Base-by-base conservation (phyloP, 208 protist genomes). In the Strigomonas culicis region DNA sequence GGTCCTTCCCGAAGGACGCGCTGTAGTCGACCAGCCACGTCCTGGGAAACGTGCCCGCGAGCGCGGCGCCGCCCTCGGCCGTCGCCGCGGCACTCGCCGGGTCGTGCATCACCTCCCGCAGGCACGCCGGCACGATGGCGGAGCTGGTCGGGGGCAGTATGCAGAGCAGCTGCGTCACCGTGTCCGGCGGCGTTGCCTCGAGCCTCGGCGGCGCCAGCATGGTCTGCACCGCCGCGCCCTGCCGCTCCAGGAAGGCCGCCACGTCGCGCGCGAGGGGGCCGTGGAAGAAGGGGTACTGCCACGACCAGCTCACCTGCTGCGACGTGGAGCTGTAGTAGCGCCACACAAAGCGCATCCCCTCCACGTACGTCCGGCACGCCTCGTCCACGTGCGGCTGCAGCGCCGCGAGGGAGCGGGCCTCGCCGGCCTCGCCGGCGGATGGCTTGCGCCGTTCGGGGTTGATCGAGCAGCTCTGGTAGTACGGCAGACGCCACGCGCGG, bases 271-370 rank as follows among this genome's bases (percentile, higher is more conserved):
- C 78, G 27, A 93, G 70, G 1, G 89, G 89, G 28, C 59, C 81
- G 73, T 95, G 79, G 47, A 91, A 71, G 65, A 84, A 88, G 19
- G 78, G 75, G 70, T 93, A 95, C 65, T 82, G 84, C 86, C 89
- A 95, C 1, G 75, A 78, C 89, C 86, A 95, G 66, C 68, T 86
- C 52, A 86, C 81, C 36, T 72, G 56, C 22, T 56, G 24, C 7
- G 73, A 77, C 55, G 72, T 80, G 21, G 63, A 65, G 59, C 73
- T 88, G 77, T 95, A 95, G 70, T 95, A 95, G 31, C 84, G 74
- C 86, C 85, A 93, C 19, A 93, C 80, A 72, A 93, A 95, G 30
- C 77, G 74, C 11, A 95, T 13, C 6, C 80, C 82, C 62, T 92
- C 77, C 7, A 95, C 66, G 72, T 93, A 95, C 28, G 61, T 68